Base-by-base conservation (phyloP, 805 yeast genomes). In the Ogataea pini region DNA sequence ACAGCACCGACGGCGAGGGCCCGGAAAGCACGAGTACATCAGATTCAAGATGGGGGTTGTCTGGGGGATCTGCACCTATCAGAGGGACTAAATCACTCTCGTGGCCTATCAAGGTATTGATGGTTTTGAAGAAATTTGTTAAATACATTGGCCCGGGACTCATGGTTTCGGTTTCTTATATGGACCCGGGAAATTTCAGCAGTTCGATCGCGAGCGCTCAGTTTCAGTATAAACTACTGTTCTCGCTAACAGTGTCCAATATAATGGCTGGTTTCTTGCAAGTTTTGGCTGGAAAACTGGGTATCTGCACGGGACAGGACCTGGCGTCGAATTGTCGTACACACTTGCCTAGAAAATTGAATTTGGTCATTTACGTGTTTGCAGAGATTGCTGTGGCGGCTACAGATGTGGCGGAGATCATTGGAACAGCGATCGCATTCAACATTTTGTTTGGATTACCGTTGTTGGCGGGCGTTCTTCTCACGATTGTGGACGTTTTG, bases 101-200 rank as follows among this genome's bases (percentile, higher is more conserved):
- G 12, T 38, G 36, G 20, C 50, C 50, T 34, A 24, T 44, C 10
- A 43, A 39, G 13, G 36, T 57, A 9, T 10, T 57, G 8, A n/a
- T 27, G 28, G 50, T 54, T 1, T 25, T 65, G 14, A 57, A 47
- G 44, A 76, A 75, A 47, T 78, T 75, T 64, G 48, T 71, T 50
- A 56, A 61, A 24, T 74, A 72, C 63, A 74, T 92, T n/a, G 98
- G 98, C 0, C 98, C 98, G 0, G 98, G 99, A 0, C 71, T 92
- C 41, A 86, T 92, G 96, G 96, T 94, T 2, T 79, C 91, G 4
- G 96, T 92, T 28, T 92, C 97, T 0, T 94, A 91, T 65, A 89
- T 94, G 89, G 98, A 92, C 60, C 98, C 99, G 0, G 99, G 99
- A 4, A 92, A 94, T 69, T 92, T 91, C 68, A 86, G 96, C 32